These are phyloP conservation scores for Incumbomyces delicatus DNA, from an alignment of 2,329 filamentous ascomycete genomes.

Conservation along the genomic window DNA sequence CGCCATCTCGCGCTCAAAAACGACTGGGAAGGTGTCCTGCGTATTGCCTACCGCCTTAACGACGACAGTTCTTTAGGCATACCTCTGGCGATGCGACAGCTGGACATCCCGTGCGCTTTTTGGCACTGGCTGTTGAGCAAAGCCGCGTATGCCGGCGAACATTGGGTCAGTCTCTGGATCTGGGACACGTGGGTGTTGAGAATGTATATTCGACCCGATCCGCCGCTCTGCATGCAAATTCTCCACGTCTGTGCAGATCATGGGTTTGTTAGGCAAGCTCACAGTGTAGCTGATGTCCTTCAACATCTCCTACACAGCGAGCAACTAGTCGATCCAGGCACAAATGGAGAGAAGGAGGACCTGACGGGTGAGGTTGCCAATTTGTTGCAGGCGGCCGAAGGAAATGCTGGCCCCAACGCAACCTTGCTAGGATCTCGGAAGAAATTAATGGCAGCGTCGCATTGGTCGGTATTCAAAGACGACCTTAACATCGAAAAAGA, in stretches of 20 bases:
- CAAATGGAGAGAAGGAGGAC: neutral
- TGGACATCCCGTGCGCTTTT: slow-evolving; percentile 2
- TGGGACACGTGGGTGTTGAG: slow-evolving; percentile 1
- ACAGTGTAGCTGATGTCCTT: neutral
- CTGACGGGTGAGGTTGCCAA: neutral
- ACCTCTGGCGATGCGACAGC: slow-evolving; percentile 3
- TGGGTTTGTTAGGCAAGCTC: neutral
- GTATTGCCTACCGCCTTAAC: slow-evolving; percentile 1
- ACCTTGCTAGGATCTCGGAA: neutral
- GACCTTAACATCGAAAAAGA: neutral
- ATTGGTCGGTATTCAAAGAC: slow-evolving; percentile 4
- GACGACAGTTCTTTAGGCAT: neutral
- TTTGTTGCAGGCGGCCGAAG: neutral
- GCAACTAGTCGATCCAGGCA: neutral
- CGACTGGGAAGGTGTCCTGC: slow-evolving; percentile 5
- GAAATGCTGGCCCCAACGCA: neutral
- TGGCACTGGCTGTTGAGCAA: slow-evolving; percentile 4
- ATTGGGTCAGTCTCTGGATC: slow-evolving; percentile 3
- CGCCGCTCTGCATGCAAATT: neutral
- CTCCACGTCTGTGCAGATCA: neutral
- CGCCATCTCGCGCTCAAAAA: neutral
- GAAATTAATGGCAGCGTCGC: neutral
- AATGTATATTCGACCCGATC: neutral
- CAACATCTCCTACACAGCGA: neutral
- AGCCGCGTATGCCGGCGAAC: neutral